Base-by-base conservation (phyloP, 108 stramenopile genomes). In the Fragilariopsis cylindrus region DNA sequence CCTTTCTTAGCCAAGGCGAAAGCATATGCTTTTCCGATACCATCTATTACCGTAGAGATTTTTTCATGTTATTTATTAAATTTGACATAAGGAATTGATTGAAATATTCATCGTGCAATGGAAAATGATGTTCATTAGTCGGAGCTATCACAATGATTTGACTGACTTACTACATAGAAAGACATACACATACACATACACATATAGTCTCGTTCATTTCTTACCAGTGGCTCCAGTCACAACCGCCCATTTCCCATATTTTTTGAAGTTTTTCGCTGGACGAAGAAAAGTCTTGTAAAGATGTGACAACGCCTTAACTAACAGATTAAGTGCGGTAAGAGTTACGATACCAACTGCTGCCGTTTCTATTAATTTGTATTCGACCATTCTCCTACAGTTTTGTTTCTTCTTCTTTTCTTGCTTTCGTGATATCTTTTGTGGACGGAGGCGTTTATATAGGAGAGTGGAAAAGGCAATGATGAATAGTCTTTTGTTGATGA, bases 11-110 rank as follows among this genome's bases (percentile, higher is more conserved):
- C 98, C 21, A 99, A 83, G 55, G 96, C 92, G 43, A 97, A 79
- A 1, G 97, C 95, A 73, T 97, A 94, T 12, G 97, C 99, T 79
- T 97, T 97, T 52, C 99, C 99, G 69, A 99, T 99, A 43, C 99
- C 99, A 76, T 99, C 98, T 49, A 30, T 18, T 8, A 62, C 9
- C 0, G 62, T 18, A 49, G 30, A 45, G 39, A 30, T 30, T 30
- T 30, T 30, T 30, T 30, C 30, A 30, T 30, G 30, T 30, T 30
- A 30, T 30, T 30, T 30, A 30, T 30, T 30, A 30, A 30, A 30
- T 30, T 30, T 30, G 30, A n/a, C n/a, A 54, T 2, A 54, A n/a
- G 12, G n/a, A n/a, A n/a, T 54, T 15, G 12, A 54, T 54, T n/a
- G n/a, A 12, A 54, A 19, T 56, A 56, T 19, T 5, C 16, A 5